Conservation (phyloP, 371 early-diverging fungal genomes). For the Mucor racemosus region DNA sequence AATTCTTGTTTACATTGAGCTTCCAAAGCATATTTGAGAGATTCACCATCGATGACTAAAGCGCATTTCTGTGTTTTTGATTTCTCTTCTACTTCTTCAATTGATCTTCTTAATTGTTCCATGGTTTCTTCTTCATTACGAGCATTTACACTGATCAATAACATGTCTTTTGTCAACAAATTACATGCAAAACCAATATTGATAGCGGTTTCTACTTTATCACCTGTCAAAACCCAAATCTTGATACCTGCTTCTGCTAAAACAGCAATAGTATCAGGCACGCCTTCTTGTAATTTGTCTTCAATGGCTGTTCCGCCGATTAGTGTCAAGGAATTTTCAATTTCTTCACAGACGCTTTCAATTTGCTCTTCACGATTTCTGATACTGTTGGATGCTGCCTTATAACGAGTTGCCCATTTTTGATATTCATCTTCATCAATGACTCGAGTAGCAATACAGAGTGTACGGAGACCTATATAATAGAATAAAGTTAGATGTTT, state of each 20-base stretch:
- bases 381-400: constrained; percentile 81
- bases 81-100: constrained; percentile 38
- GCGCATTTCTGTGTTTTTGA: constrained; percentile 56
- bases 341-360: constrained; percentile 83
- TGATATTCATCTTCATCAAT: constrained; percentile 78
- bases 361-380: constrained; percentile 81
- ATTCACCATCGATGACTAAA: constrained; percentile 91
- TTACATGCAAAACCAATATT: constrained; percentile 94
- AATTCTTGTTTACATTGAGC: constrained; percentile 57
- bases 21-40: constrained; percentile 82
- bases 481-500: not conserved
- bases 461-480: constrained; percentile 81
- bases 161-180: constrained; percentile 69
- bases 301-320: constrained; percentile 92
- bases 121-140: constrained; percentile 66
- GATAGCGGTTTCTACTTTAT: constrained; percentile 98
- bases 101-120: constrained; percentile 52
- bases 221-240: constrained; percentile 99
- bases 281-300: constrained; percentile 93
- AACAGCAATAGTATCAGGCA: constrained; percentile 88
- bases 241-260: constrained; percentile 92
- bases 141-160: constrained; percentile 72
- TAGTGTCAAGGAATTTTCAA: constrained; percentile 72
- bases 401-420: constrained; percentile 77
- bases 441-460: constrained; percentile 85